Evolutionary conservation across 495 filamentous ascomycete genomes (phyloP).

Genomic region (Lasiosphaeria ovina): DNA sequence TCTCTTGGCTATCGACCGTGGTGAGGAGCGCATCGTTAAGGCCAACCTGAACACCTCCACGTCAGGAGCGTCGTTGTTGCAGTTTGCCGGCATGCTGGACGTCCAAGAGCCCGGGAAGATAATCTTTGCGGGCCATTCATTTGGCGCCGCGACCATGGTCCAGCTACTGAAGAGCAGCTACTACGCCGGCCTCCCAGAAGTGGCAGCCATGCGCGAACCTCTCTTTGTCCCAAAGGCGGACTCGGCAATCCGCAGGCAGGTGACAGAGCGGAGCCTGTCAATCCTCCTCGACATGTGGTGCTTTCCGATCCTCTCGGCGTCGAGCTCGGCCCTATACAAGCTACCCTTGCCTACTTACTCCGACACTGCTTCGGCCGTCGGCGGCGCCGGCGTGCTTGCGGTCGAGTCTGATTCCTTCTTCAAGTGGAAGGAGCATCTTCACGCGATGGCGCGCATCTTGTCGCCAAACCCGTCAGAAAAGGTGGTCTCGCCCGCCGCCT

Average conservation of each 20-base stretch:
- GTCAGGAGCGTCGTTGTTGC: slow-evolving; percentile 38
- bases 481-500: slow-evolving; percentile 23
- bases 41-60: slow-evolving; percentile 50
- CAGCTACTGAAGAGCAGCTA: slow-evolving; percentile 73
- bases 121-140: slow-evolving; percentile 70
- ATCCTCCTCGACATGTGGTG: slow-evolving; percentile 74
- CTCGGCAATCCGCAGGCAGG: slow-evolving; percentile 55
- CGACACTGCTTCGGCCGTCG: slow-evolving; percentile 34
- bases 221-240: slow-evolving; percentile 50
- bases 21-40: slow-evolving; percentile 29
- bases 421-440: slow-evolving; percentile 66
- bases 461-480: slow-evolving; percentile 45
- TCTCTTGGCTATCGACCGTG: slow-evolving; percentile 58
- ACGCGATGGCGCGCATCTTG: slow-evolving; percentile 55
- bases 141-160: slow-evolving; percentile 67
- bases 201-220: slow-evolving; percentile 27
- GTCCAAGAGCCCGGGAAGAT: slow-evolving; percentile 68
- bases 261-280: slow-evolving; percentile 58
- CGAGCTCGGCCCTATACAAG: slow-evolving; percentile 56
- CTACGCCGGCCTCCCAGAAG: slow-evolving; percentile 47
- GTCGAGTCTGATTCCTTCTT: slow-evolving; percentile 69
- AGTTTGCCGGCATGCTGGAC: slow-evolving; percentile 56
- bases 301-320: slow-evolving; percentile 58
- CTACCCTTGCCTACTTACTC: slow-evolving; percentile 66
- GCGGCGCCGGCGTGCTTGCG: slow-evolving; percentile 53